Conservation (phyloP, 768 basidiomycete genomes). For the Boletus rex-veris region DNA sequence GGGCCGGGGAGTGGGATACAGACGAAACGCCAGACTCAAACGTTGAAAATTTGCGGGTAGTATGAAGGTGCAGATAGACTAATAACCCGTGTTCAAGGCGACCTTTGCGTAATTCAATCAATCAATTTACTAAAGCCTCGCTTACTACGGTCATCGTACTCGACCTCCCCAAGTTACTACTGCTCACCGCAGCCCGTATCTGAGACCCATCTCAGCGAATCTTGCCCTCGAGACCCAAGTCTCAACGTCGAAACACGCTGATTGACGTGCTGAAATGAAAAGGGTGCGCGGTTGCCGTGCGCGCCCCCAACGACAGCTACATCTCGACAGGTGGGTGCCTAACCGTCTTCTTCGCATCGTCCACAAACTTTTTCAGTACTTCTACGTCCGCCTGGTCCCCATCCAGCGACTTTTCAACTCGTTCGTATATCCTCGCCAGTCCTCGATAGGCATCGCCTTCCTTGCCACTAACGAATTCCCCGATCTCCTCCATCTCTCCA, state of each 20-base stretch:
- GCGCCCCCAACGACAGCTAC: neutral
- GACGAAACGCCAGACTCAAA: conserved; percentile 14
- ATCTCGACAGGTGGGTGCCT: conserved; percentile 14
- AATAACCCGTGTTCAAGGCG: neutral
- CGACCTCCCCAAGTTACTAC: neutral
- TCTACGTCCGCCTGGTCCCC: conserved; percentile 39
- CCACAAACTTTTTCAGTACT: conserved; percentile 42
- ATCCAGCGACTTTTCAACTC: conserved; percentile 40
- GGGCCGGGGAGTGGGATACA: conserved; percentile 4
- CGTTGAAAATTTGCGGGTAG: conserved; percentile 27
- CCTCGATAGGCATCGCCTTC: conserved; percentile 48
- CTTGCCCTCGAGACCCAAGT: neutral
- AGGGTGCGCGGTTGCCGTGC: conserved; percentile 13
- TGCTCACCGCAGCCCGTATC: neutral
- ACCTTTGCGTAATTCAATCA: conserved; percentile 27
- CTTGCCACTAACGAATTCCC: conserved; percentile 46
- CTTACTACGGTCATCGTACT: conserved; percentile 8
- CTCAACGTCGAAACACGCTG: conserved; percentile 9
- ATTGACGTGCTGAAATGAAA: conserved; percentile 26
- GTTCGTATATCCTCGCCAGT: conserved; percentile 43
- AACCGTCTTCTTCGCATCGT: conserved; percentile 36
- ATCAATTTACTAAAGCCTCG: conserved; percentile 24
- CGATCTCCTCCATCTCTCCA: conserved; percentile 64
- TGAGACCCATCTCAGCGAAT: conserved; percentile 4
- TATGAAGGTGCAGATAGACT: conserved; percentile 21